A percentile compares a stretch with the other conserved stretches of the same genome.
These are phyloP conservation scores for Dictyostelium intermedium DNA, from an alignment of 78 protist species.

Conservation along the genomic window DNA sequence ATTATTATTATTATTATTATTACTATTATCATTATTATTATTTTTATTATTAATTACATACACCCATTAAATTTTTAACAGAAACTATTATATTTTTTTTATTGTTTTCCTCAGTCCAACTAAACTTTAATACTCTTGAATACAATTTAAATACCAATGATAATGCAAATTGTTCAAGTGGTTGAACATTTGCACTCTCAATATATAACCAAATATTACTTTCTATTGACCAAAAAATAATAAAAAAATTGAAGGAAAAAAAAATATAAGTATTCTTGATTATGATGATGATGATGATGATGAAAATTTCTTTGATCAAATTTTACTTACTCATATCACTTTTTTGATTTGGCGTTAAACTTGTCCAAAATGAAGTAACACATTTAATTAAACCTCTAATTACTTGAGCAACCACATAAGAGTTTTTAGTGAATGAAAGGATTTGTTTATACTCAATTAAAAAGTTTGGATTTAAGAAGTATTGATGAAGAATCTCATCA, in stretches of 20 bases:
- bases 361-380: constrained; percentile 43
- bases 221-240: neutral
- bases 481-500: constrained; percentile 48
- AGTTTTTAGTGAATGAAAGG: constrained; percentile 38
- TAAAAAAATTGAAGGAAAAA: neutral
- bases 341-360: constrained; percentile 33
- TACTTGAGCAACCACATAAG: constrained; percentile 66
- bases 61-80: neutral
- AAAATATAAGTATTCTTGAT: neutral
- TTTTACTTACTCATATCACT: constrained; percentile 44
- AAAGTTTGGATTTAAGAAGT: constrained; percentile 65
- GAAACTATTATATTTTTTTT: constrained; percentile 1
- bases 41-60: neutral
- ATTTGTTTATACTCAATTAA: constrained; percentile 38
- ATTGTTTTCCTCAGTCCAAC: constrained; percentile 44
- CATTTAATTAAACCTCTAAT: constrained; percentile 34
- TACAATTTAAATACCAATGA: constrained; percentile 21
- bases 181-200: constrained; percentile 57
- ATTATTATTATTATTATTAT: neutral
- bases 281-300: too few species aligned
- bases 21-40: too few species aligned
- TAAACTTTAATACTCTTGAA: constrained; percentile 34
- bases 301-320: too few species aligned
- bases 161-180: constrained; percentile 36
- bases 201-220: constrained; percentile 21